Base-by-base conservation (phyloP, 1,284 basidiomycete species). In the Austroboletus novae-zelandiae region DNA sequence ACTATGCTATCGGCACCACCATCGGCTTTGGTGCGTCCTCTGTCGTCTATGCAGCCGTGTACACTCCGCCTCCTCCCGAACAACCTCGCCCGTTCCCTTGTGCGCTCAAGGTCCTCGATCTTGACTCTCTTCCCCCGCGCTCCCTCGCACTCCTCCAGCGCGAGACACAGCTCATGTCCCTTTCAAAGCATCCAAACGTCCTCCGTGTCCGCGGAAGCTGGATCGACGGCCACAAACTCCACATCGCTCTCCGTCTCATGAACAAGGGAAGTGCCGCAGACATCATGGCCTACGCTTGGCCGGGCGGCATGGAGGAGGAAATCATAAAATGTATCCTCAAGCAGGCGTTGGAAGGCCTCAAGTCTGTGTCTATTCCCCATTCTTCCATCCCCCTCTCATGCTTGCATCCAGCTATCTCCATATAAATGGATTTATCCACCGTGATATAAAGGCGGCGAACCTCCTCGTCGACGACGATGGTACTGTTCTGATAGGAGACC, bases 121-220 rank as follows among this genome's bases (percentile, higher is more conserved):
- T 95, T 48, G 92, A 95, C 66, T 75, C 78, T 40, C 79, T 89
- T 30, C 82, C 86, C 1, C 85, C 74, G 2, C 78, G 76, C 43
- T 81, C 89, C 0, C 74, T 91, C 25, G 73, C 77, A 13, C 80
- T 89, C 36, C 77, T 94, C 10, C 84, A 86, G 57, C 77, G 90
- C 47, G 93, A 95, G 69, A 94, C 93, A 0, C 90, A 90, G 48
- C 77, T 95, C 42, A 95, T 95, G 93, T 92, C 90, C 3, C 77
- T 95, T 3, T 90, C 86, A n/a, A 95, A 95, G 64, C 92, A 95
- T 57, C 91, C 92, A 25, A 94, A 95, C 59, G 90, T 95, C 7
- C 77, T 95, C 17, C 84, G 91, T 51, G 93, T 95, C 2, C 84
- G 93, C 57, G 92, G 92, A 11, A 87, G 86, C 37, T 95, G 93